These are phyloP conservation scores for Nothomitra cinnamomea DNA, from an alignment of 2,329 filamentous ascomycete genomes.

Conservation along the genomic window DNA sequence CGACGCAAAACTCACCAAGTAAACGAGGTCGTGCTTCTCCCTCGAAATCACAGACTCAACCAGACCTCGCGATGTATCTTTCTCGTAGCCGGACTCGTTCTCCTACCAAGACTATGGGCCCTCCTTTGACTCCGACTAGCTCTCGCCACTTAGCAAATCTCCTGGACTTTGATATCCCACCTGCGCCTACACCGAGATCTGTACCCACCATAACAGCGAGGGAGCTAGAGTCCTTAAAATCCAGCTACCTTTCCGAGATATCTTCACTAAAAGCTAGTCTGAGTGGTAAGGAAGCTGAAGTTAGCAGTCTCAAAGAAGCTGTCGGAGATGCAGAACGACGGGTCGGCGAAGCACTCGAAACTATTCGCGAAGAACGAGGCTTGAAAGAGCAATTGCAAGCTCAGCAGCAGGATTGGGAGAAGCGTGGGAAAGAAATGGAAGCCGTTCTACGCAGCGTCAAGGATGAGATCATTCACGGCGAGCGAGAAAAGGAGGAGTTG, in stretches of 20 bases:
- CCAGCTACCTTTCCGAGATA: constrained; percentile 77
- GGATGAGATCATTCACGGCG: constrained; percentile 60
- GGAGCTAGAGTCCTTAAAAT: constrained; percentile 86
- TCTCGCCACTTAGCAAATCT: constrained; percentile 44
- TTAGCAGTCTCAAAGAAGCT: constrained; percentile 69
- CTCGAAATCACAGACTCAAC: constrained; percentile 29
- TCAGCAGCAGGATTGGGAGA: constrained; percentile 72
- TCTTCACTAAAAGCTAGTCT: constrained; percentile 85
- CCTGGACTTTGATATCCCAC: constrained; percentile 85
- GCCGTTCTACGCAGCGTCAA: constrained; percentile 61
- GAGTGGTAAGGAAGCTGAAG: constrained; percentile 84
- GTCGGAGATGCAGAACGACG: constrained; percentile 82
- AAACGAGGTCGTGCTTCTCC: constrained; percentile 29
- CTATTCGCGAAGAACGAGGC: constrained; percentile 59
- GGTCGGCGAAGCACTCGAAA: constrained; percentile 71
- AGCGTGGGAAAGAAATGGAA: constrained; percentile 73
- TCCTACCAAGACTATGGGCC: constrained; percentile 25
- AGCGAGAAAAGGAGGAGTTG: constrained; percentile 67
- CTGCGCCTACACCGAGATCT: constrained; percentile 78
- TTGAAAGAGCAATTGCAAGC: constrained; percentile 53
- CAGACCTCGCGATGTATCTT: constrained; percentile 27
- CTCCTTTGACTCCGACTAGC: constrained; percentile 12
- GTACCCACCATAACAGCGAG: constrained; percentile 81
- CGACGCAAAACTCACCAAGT: constrained; percentile 8
- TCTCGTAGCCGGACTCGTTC: constrained; percentile 19